These are phyloP conservation scores for Aspergillus eucalypticola DNA, from an alignment of 2,329 filamentous ascomycete genomes.

Conservation along the genomic window DNA sequence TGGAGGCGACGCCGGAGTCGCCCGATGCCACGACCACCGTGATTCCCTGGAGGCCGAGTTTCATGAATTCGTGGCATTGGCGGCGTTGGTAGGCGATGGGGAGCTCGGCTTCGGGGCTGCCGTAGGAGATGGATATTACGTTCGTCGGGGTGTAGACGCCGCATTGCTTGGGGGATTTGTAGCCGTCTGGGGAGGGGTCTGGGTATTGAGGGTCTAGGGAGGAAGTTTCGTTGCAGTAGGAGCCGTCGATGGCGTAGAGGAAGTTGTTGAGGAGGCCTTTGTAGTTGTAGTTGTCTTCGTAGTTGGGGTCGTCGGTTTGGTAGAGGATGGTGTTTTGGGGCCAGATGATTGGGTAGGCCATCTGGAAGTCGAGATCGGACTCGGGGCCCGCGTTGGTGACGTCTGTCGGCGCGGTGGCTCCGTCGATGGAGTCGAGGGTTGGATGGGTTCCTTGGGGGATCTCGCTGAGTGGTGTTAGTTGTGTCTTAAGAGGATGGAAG, in stretches of 20 bases:
- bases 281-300: conserved; percentile 42
- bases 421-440: conserved; percentile 42
- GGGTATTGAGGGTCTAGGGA: conserved; percentile 48
- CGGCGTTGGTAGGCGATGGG: conserved; percentile 39
- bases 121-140: conserved; percentile 41
- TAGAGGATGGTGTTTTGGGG: conserved; percentile 52
- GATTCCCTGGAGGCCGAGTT: conserved; percentile 52
- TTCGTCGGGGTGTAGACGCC: conserved; percentile 44
- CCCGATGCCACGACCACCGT: conserved; percentile 50
- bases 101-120: conserved; percentile 33
- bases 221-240: conserved; percentile 49
- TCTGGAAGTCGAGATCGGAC: conserved; percentile 49
- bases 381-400: conserved; percentile 37
- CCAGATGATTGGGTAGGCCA: conserved; percentile 51
- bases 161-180: conserved; percentile 46
- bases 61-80: conserved; percentile 50
- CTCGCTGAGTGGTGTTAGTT: conserved; percentile 22
- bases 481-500: conserved; percentile 1
- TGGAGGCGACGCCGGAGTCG: conserved; percentile 46
- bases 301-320: conserved; percentile 47
- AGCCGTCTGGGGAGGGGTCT: conserved; percentile 40
- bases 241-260: conserved; percentile 51
- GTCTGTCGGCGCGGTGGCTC: conserved; percentile 37
- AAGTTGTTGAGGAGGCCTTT: conserved; percentile 50
- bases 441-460: conserved; percentile 46